phyloP scores from a whole-genome alignment of 169 alveolate genomes.

The Ichthyophthirius multifiliis region DNA sequence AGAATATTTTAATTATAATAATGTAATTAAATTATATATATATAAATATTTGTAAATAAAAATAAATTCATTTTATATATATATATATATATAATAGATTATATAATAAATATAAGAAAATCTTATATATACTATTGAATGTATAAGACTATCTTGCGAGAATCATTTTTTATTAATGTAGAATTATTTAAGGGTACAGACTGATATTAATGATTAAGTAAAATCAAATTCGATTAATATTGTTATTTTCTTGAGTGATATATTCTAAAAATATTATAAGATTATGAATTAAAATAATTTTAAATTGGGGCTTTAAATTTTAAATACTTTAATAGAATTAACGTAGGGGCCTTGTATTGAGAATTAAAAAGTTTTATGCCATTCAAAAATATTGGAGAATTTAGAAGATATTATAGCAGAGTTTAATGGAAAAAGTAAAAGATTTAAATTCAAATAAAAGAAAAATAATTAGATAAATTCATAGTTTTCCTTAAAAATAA shows the following conservation, averaged over 20 bases:
- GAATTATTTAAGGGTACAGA: not conserved
- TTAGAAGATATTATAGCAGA: not conserved
- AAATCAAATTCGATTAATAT: not conserved
- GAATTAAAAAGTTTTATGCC: conserved; percentile 62
- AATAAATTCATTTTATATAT: too few relatives aligned
- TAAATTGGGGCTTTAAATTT: not conserved
- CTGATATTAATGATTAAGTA: not conserved
- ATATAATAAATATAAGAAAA: not conserved
- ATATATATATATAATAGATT: not conserved
- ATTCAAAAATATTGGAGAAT: conserved; percentile 1
- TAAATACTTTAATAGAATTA: conserved; percentile 64
- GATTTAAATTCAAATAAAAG: not conserved
- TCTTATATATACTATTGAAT: not conserved
- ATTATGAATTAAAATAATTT: not conserved
- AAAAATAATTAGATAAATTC: not conserved
- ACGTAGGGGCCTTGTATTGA: conserved; percentile 78
- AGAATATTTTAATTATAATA: not conserved
- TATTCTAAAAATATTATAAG: not conserved
- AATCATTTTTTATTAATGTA: not conserved
- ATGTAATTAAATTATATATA: too few relatives aligned
- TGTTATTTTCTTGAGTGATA: not conserved
- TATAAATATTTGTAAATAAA: too few relatives aligned
- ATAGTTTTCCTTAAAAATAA: not conserved
- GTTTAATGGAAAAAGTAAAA: not conserved
- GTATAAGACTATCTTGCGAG: conserved; percentile 5